These are phyloP conservation scores for Dryas alaskensis DNA, from an alignment of 306 rosid genomes.

Conservation along the genomic window DNA sequence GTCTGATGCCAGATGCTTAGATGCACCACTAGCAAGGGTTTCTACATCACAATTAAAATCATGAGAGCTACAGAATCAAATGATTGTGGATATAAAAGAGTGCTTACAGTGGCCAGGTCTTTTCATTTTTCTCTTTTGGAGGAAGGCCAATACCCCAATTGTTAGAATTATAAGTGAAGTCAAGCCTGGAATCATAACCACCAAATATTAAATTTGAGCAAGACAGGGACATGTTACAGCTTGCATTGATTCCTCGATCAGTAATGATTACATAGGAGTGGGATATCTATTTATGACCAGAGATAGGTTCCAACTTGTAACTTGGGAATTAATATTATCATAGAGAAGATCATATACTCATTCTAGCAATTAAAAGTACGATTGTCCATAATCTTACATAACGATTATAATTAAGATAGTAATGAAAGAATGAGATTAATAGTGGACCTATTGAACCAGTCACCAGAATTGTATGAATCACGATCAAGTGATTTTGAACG, in stretches of 20 bases:
- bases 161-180: slow-evolving; percentile 73
- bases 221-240: neutral
- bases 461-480: slow-evolving; percentile 96
- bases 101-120: slow-evolving; percentile 81
- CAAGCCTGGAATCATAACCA: slow-evolving; percentile 54
- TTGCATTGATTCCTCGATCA: neutral
- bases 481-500: slow-evolving; percentile 97
- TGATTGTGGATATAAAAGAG: slow-evolving; percentile 11
- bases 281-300: neutral
- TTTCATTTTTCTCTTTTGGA: slow-evolving; percentile 79
- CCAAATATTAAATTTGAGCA: slow-evolving; percentile 16
- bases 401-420: neutral
- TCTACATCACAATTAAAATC: slow-evolving; percentile 15
- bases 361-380: neutral
- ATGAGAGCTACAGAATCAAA: slow-evolving; percentile 8
- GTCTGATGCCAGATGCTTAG: neutral
- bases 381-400: slow-evolving; percentile 2
- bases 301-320: neutral
- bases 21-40: slow-evolving; percentile 14
- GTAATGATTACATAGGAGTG: neutral
- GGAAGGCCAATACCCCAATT: slow-evolving; percentile 98
- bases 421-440: slow-evolving; percentile 24
- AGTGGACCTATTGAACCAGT: slow-evolving; percentile 86
- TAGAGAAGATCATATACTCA: slow-evolving; percentile 3
- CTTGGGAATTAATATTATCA: neutral